These are phyloP conservation scores for Yamadazyma philogaea DNA, from an alignment of 805 yeast species.

Conservation along the genomic window DNA sequence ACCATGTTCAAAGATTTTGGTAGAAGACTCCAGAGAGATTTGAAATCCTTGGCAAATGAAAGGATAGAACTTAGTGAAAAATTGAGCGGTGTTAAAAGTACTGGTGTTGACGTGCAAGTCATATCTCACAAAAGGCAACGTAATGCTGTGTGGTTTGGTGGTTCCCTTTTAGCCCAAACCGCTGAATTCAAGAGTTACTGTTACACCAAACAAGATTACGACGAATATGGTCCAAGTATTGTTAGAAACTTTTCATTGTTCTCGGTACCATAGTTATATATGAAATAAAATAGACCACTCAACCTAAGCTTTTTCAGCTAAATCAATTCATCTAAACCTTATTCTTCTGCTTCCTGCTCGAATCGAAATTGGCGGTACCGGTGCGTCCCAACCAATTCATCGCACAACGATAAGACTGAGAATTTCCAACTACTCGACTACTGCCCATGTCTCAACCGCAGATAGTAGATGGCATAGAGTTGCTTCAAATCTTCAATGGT, in stretches of 20 bases:
- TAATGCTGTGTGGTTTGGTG: constrained; percentile 99
- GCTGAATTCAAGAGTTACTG: constrained; percentile 95
- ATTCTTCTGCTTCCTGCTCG: too few relatives aligned
- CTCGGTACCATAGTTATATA: constrained; percentile 64
- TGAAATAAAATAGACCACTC: background rate
- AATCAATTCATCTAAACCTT: too few relatives aligned
- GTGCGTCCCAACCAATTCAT: constrained; percentile 3
- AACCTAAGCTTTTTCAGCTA: too few relatives aligned
- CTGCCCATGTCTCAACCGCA: constrained; percentile 27
- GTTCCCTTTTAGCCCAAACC: constrained; percentile 93
- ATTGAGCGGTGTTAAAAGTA: constrained; percentile 69
- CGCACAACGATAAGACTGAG: constrained; percentile 5
- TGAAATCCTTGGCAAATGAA: constrained; percentile 80
- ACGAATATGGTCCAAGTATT: constrained; percentile 95
- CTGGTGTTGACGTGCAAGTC: constrained; percentile 96
- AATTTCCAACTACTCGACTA: background rate
- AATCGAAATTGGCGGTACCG: background rate
- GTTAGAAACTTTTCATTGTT: constrained; percentile 95
- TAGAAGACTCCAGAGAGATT: constrained; percentile 93
- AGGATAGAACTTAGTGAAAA: constrained; percentile 81
- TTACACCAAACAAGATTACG: constrained; percentile 95
- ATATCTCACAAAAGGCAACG: constrained; percentile 96
- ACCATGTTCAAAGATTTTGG: constrained; percentile 99
- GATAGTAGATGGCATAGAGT: constrained; percentile 46
- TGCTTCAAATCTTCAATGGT: constrained; percentile 53